These are phyloP conservation scores for Leonotis leonurus DNA, from an alignment of 257 asterid species.

Conservation along the genomic window DNA sequence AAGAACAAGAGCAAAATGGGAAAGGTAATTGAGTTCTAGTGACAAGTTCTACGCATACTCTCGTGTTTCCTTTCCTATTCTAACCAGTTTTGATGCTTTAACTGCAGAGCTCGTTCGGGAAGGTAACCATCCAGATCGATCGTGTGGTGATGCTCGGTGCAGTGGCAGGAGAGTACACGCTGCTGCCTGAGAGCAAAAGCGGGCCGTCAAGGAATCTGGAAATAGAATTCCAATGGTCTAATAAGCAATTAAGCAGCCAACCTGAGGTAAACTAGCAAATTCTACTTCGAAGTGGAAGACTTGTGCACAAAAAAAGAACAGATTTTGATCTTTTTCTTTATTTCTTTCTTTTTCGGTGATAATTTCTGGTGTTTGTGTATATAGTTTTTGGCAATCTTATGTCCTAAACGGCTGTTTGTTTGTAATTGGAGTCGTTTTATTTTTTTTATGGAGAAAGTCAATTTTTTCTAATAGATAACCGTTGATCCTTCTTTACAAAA, in stretches of 20 bases:
- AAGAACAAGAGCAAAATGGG: constrained; percentile 99
- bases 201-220: constrained; percentile 91
- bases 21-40: constrained; percentile 41
- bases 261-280: constrained; percentile 10
- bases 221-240: constrained; percentile 94
- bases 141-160: constrained; percentile 98
- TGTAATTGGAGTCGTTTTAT: constrained; percentile 27
- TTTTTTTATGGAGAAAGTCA: background rate
- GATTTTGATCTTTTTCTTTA: constrained; percentile 11
- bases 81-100: background rate
- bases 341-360: background rate
- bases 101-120: constrained; percentile 88
- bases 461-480: too few species aligned
- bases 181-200: constrained; percentile 87
- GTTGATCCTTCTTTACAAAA: constrained; percentile 11
- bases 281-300: constrained; percentile 2
- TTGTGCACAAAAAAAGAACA: constrained; percentile 14
- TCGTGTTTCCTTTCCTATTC: constrained; percentile 6
- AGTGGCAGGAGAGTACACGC: constrained; percentile 89
- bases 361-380: constrained; percentile 29
- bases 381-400: constrained; percentile 26
- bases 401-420: constrained; percentile 23
- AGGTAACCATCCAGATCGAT: constrained; percentile 95
- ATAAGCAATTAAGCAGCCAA: constrained; percentile 34
- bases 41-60: background rate